Percentiles rank a stretch among this genome's conserved stretches.
These are phyloP conservation scores for Knoxia roxburghii DNA, from an alignment of 257 asterid species.

Conservation along the genomic window DNA sequence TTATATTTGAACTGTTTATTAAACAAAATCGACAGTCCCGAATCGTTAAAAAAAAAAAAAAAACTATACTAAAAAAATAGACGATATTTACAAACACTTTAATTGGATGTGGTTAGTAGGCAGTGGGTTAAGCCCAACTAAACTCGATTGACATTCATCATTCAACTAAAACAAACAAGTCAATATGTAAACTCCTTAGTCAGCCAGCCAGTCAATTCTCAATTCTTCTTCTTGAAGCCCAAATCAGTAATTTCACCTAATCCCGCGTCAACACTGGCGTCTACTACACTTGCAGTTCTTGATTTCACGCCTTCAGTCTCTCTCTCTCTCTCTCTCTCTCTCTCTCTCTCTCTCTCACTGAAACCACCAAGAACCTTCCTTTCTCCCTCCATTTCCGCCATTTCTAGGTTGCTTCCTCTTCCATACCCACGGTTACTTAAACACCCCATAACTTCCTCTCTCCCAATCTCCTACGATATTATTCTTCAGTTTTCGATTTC, in stretches of 20 bases:
- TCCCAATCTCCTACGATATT: background rate
- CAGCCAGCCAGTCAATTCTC: too few species aligned
- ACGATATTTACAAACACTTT: too few species aligned
- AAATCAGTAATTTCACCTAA: slow-evolving; percentile 29
- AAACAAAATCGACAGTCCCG: too few species aligned
- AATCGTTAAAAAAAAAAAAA: too few species aligned
- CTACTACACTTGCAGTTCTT: slow-evolving; percentile 18
- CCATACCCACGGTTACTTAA: background rate
- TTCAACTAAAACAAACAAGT: too few species aligned
- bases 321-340: slow-evolving; percentile 2
- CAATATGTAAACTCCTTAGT: too few species aligned
- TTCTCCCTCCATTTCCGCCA: background rate
- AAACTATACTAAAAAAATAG: too few species aligned
- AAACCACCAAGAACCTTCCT: slow-evolving; percentile 55
- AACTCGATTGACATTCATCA: too few species aligned
- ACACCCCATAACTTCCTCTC: background rate
- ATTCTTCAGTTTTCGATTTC: too few species aligned
- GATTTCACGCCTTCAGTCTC: slow-evolving; percentile 23
- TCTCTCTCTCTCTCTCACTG: slow-evolving; percentile 14
- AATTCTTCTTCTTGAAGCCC: background rate
- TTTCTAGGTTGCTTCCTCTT: background rate
- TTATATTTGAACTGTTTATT: too few species aligned
- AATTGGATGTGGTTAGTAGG: too few species aligned
- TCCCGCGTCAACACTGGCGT: slow-evolving; percentile 59
- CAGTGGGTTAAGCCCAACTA: too few species aligned